phyloP scores from a whole-genome alignment of 2,329 filamentous ascomycete species.

The Cucurbitaria berberidis region DNA sequence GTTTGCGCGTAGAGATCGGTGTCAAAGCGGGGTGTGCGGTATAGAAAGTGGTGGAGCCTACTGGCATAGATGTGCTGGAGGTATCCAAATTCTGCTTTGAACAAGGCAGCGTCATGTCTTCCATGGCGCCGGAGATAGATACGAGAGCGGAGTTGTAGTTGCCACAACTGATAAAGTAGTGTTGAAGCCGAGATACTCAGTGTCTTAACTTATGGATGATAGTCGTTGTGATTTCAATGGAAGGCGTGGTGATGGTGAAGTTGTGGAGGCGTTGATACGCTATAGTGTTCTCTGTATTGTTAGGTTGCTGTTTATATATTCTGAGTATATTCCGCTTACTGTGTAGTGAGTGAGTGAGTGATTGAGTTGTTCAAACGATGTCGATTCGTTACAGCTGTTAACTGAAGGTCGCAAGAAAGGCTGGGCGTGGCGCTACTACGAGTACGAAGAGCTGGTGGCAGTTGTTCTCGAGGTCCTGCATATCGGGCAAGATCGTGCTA shows the following conservation, averaged over 20 bases:
- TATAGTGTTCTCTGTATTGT: neutral
- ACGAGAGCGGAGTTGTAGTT: neutral
- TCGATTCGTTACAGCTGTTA: no score
- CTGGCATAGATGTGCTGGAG: neutral
- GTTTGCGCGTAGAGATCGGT: conserved; percentile 9
- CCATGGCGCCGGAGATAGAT: neutral
- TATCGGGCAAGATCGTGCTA: conserved; percentile 10
- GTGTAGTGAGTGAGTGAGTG: neutral
- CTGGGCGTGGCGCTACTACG: no score
- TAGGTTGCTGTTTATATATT: neutral
- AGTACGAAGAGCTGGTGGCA: no score
- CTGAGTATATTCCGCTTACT: neutral
- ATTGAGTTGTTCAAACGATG: neutral
- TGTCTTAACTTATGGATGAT: neutral
- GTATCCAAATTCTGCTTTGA: neutral
- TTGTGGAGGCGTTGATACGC: neutral
- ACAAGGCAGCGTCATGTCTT: neutral
- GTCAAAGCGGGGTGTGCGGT: neutral
- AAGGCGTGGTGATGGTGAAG: conserved; percentile 4
- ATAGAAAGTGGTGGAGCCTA: neutral
- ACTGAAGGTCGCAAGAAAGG: neutral
- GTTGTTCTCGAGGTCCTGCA: no score
- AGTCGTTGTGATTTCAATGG: neutral
- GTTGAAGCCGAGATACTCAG: neutral
- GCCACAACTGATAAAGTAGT: neutral